Conservation (phyloP, 768 basidiomycete genomes). For the Tricholoma saponaceum region DNA sequence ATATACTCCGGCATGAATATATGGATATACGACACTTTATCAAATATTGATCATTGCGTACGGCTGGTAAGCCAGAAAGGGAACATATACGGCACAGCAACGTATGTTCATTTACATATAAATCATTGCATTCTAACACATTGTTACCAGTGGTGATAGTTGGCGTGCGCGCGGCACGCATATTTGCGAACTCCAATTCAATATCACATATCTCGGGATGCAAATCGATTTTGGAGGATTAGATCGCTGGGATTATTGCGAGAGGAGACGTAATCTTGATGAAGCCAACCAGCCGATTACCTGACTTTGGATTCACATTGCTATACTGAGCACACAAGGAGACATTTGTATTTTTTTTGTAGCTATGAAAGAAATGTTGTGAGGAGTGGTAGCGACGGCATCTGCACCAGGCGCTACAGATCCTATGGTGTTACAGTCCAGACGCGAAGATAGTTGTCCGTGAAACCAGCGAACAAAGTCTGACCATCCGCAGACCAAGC, state of each 20-base stretch:
- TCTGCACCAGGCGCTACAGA: conserved; percentile 15
- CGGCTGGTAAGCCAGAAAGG: conserved; percentile 59
- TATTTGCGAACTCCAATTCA: conserved; percentile 70
- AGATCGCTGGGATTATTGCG: conserved; percentile 66
- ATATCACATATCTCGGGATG: conserved; percentile 54
- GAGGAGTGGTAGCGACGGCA: conserved; percentile 14
- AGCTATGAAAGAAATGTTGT: conserved; percentile 16
- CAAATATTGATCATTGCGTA: conserved; percentile 63
- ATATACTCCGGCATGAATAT: conserved; percentile 62
- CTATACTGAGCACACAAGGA: conserved; percentile 7
- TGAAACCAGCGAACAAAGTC: conserved; percentile 95
- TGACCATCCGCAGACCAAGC: conserved; percentile 99
- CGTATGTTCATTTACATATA: conserved; percentile 41
- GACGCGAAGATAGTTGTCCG: conserved; percentile 90
- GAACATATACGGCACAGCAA: conserved; percentile 74
- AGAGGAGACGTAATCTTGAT: conserved; percentile 60
- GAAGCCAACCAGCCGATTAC: conserved; percentile 34
- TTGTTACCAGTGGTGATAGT: conserved; percentile 60
- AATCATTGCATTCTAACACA: conserved; percentile 2
- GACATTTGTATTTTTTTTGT: conserved; percentile 29
- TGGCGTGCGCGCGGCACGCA: conserved; percentile 73
- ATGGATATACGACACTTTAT: conserved; percentile 73
- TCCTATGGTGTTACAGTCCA: conserved; percentile 78
- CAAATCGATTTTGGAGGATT: conserved; percentile 73
- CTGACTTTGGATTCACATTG: not conserved